Percentiles rank a stretch among this genome's conserved stretches.
Evolutionary conservation across 495 filamentous ascomycete species (phyloP).

Genomic region (Podospora comata): DNA sequence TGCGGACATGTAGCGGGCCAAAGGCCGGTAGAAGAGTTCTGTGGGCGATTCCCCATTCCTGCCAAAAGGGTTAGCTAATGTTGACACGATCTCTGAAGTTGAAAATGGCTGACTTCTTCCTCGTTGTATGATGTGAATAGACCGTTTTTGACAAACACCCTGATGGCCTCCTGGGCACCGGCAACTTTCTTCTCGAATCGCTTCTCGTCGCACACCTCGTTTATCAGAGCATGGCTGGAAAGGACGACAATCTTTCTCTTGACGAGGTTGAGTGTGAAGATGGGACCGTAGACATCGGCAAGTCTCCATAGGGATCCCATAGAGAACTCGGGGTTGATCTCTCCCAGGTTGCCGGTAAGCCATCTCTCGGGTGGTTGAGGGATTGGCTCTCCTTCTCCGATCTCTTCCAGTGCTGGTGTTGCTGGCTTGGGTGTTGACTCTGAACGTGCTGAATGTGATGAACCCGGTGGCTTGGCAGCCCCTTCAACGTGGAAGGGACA

Average conservation of each 20-base stretch:
- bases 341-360: conserved; percentile 55
- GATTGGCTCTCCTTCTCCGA: conserved; percentile 52
- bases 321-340: conserved; percentile 53
- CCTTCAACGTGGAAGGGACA: conserved; percentile 3
- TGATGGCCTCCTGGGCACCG: conserved; percentile 44
- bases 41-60: conserved; percentile 68
- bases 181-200: conserved; percentile 58
- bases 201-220: conserved; percentile 67
- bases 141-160: conserved; percentile 61
- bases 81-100: background rate
- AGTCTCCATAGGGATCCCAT: conserved; percentile 54
- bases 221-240: conserved; percentile 49
- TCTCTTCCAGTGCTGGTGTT: conserved; percentile 33
- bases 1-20: conserved; percentile 64
- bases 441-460: background rate
- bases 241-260: conserved; percentile 22
- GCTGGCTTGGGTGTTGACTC: conserved; percentile 31
- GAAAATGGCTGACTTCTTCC: conserved; percentile 39
- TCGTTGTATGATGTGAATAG: conserved; percentile 63
- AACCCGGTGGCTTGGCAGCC: background rate
- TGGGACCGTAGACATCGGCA: conserved; percentile 58
- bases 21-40: conserved; percentile 65
- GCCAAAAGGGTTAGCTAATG: background rate
- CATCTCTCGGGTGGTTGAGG: conserved; percentile 58
- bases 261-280: conserved; percentile 54